A percentile compares a stretch with the other conserved stretches of the same genome.
Evolutionary conservation across 2,329 filamentous ascomycete species (phyloP).

Genomic region (Penicillium concentricum): DNA sequence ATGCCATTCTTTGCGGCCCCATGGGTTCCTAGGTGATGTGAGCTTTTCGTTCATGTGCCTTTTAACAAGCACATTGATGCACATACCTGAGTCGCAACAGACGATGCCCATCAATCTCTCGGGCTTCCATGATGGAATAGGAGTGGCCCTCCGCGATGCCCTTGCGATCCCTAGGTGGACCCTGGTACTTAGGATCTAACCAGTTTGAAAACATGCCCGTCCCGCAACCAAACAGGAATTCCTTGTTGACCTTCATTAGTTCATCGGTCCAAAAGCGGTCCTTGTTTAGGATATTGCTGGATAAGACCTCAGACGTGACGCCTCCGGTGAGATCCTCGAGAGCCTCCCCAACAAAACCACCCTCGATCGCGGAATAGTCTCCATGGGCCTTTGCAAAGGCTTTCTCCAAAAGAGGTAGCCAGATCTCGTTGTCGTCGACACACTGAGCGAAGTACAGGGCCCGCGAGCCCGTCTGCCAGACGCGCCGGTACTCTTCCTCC

Average conservation of each 20-base stretch:
- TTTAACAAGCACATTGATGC: not conserved
- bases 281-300: constrained; percentile 57
- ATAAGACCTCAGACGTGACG: constrained; percentile 48
- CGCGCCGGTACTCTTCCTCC: constrained; percentile 68
- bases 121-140: constrained; percentile 59
- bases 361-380: constrained; percentile 72
- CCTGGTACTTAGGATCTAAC: constrained; percentile 37
- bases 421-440: constrained; percentile 74
- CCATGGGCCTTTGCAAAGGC: constrained; percentile 83
- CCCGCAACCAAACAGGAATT: constrained; percentile 59
- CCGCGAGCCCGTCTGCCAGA: constrained; percentile 72
- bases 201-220: constrained; percentile 49
- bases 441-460: constrained; percentile 78
- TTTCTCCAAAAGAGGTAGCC: constrained; percentile 77
- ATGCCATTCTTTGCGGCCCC: constrained; percentile 78
- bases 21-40: constrained; percentile 64
- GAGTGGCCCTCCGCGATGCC: constrained; percentile 53
- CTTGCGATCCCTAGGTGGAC: constrained; percentile 40
- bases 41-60: constrained; percentile 15
- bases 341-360: constrained; percentile 67
- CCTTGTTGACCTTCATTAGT: constrained; percentile 74
- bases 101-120: constrained; percentile 61
- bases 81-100: constrained; percentile 61
- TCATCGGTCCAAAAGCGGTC: constrained; percentile 83
- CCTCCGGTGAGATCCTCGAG: constrained; percentile 60